These are phyloP conservation scores for Gnetum montanum DNA, from an alignment of 75 land plant species.

Conservation along the genomic window DNA sequence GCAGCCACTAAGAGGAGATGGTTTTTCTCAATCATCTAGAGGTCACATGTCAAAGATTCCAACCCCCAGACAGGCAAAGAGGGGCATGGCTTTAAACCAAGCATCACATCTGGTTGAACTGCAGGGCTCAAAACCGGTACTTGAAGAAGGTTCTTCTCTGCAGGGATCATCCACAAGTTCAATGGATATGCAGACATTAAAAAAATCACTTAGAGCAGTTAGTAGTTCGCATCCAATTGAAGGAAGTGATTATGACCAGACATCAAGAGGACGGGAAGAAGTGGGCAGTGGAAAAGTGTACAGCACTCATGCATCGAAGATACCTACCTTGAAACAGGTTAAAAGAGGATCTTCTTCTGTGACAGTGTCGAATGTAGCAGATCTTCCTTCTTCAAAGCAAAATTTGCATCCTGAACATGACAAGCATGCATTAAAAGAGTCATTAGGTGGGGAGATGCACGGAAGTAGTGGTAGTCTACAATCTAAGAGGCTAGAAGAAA, in stretches of 20 bases:
- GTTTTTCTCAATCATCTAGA: conserved; percentile 5
- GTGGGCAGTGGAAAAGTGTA: not conserved
- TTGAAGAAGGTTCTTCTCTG: too few relatives aligned
- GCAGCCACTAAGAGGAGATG: not conserved
- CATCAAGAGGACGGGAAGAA: conserved; percentile 8
- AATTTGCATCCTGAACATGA: too few relatives aligned
- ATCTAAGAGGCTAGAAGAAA: conserved; percentile 3
- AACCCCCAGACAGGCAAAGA: not conserved
- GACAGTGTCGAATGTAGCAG: not conserved
- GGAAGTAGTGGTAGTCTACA: too few relatives aligned
- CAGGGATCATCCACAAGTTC: too few relatives aligned
- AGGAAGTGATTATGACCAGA: too few relatives aligned
- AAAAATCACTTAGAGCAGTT: too few relatives aligned
- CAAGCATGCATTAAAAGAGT: conserved; percentile 5
- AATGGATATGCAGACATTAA: too few relatives aligned
- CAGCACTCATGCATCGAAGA: not conserved
- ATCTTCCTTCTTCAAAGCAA: not conserved
- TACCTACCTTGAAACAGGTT: not conserved
- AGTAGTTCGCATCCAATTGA: too few relatives aligned
- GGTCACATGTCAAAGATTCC: not conserved
- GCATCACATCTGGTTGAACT: not conserved
- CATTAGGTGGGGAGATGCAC: too few relatives aligned
- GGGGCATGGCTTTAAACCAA: not conserved
- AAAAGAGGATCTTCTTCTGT: not conserved
- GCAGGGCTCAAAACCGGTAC: not conserved